Conservation (phyloP, 306 rosid genomes). For the Vigna hirtella region DNA sequence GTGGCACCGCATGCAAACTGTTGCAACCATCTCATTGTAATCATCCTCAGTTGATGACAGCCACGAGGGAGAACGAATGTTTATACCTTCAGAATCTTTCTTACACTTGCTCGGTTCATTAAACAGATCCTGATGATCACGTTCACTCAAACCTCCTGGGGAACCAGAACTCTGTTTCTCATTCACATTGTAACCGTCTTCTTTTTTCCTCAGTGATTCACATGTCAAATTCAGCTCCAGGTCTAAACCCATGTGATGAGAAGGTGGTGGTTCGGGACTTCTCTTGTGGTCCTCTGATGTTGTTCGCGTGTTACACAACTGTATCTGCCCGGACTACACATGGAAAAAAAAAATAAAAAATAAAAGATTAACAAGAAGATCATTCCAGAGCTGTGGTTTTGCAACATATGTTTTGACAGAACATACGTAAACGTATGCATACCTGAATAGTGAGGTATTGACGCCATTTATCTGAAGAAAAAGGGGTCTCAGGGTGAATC, state of each 20-base stretch:
- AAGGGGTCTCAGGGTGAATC: slow-evolving; percentile 65
- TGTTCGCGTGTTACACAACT: slow-evolving; percentile 65
- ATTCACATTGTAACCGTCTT: not conserved
- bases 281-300: slow-evolving; percentile 59
- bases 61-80: slow-evolving; percentile 53
- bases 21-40: slow-evolving; percentile 80
- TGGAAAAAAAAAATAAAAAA: not conserved
- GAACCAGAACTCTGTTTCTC: slow-evolving; percentile 43
- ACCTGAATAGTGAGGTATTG: slow-evolving; percentile 85
- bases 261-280: slow-evolving; percentile 43
- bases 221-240: slow-evolving; percentile 83
- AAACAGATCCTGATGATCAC: slow-evolving; percentile 25
- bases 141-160: slow-evolving; percentile 31
- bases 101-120: slow-evolving; percentile 42
- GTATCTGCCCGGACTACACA: slow-evolving; percentile 82
- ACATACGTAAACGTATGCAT: slow-evolving; percentile 9
- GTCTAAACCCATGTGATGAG: slow-evolving; percentile 67
- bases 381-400: not conserved
- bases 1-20: slow-evolving; percentile 87
- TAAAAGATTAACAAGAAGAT: not conserved
- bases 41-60: slow-evolving; percentile 60
- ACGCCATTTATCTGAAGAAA: slow-evolving; percentile 77
- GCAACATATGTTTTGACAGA: not conserved
- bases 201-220: slow-evolving; percentile 53
- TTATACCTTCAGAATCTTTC: slow-evolving; percentile 40